Conservation (phyloP, 208 protist species). For the Trichomonas tenax region DNA sequence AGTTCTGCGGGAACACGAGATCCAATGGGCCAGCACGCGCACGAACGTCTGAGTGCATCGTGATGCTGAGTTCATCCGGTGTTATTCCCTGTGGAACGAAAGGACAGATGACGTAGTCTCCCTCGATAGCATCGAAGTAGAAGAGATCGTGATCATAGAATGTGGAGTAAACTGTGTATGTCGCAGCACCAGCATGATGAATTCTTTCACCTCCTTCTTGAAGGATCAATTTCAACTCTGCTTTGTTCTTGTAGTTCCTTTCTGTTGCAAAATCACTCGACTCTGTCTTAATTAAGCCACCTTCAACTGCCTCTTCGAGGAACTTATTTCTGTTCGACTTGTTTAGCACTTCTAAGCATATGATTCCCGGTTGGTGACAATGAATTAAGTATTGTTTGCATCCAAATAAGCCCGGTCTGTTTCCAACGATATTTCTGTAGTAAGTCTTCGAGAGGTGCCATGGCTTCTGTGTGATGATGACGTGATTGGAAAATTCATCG, state of each 20-base stretch:
- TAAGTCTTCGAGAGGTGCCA: background rate
- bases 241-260: background rate
- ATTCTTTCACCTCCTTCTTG: background rate
- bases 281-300: background rate
- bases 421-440: background rate
- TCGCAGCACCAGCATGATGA: background rate
- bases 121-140: background rate
- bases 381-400: background rate
- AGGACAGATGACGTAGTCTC: background rate
- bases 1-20: background rate
- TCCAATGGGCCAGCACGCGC: background rate
- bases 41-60: background rate
- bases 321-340: background rate
- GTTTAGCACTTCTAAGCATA: background rate
- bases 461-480: background rate
- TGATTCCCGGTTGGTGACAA: background rate
- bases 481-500: background rate
- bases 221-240: background rate
- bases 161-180: background rate
- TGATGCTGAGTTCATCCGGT: background rate
- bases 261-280: background rate
- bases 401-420: background rate
- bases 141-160: background rate
- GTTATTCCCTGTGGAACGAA: background rate
- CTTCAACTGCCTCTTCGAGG: background rate